These are phyloP conservation scores for Juncus effusus DNA, from an alignment of 176 grass and related monocot genomes.

Conservation along the genomic window DNA sequence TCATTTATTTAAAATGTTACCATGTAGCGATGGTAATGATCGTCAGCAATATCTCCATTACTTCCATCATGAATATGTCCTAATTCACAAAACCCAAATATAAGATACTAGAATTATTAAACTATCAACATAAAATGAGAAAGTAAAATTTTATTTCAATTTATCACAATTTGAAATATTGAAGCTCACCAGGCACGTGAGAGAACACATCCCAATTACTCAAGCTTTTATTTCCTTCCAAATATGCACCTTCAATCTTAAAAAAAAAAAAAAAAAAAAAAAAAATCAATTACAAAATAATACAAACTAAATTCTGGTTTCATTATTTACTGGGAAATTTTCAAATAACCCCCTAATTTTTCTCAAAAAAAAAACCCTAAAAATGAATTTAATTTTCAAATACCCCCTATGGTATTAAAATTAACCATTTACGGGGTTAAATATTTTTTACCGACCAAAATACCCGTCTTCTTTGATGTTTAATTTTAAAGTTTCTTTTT, in stretches of 20 bases:
- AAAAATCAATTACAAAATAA: neutral
- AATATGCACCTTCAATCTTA: conserved; percentile 64
- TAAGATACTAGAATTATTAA: neutral
- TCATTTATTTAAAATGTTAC: conserved; percentile 26
- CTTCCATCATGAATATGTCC: conserved; percentile 45
- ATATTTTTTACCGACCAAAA: too few species aligned
- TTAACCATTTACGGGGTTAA: too few species aligned
- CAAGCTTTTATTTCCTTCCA: conserved; percentile 48
- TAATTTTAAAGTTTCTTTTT: too few species aligned
- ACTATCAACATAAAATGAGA: neutral
- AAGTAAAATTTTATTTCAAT: too few species aligned
- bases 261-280: conserved; percentile 3
- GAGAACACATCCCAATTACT: conserved; percentile 71
- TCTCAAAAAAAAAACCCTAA: too few species aligned
- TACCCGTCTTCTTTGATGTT: too few species aligned
- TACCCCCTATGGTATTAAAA: too few species aligned
- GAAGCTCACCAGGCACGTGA: conserved; percentile 34
- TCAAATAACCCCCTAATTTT: too few species aligned
- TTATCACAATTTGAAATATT: too few species aligned
- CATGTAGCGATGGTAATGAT: conserved; percentile 66
- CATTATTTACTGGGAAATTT: too few species aligned
- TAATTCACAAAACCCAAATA: conserved; percentile 19
- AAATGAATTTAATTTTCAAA: too few species aligned
- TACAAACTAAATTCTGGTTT: too few species aligned
- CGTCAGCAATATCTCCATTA: conserved; percentile 55